These are phyloP conservation scores for Annulohypoxylon maeteangense DNA, from an alignment of 495 filamentous ascomycete genomes.

Conservation along the genomic window DNA sequence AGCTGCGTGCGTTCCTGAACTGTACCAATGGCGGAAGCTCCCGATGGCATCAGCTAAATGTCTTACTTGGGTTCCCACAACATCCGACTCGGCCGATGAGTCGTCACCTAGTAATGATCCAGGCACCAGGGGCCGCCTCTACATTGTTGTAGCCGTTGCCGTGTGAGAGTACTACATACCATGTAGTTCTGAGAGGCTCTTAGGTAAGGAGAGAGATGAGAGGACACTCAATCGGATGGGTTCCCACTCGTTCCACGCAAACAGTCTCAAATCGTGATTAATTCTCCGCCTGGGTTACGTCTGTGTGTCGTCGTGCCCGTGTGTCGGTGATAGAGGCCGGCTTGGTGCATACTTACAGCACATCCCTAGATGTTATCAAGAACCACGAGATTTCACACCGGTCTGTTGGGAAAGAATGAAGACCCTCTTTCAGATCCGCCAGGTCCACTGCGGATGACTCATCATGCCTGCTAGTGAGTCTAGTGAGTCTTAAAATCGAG, in stretches of 20 bases:
- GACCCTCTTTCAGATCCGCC: conserved; percentile 27
- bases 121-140: conserved; percentile 22
- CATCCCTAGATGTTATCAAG: conserved; percentile 5
- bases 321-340: conserved; percentile 23
- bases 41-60: conserved; percentile 38
- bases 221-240: conserved; percentile 36
- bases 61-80: conserved; percentile 35
- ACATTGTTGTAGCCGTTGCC: conserved; percentile 39
- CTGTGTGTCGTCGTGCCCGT: conserved; percentile 28
- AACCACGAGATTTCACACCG: conserved; percentile 9
- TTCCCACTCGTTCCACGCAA: conserved; percentile 40
- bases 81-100: conserved; percentile 40
- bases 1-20: conserved; percentile 29
- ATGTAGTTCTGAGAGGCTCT: conserved; percentile 23
- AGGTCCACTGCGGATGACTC: conserved; percentile 34
- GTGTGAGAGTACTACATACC: conserved; percentile 33
- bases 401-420: conserved; percentile 7
- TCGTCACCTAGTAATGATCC: conserved; percentile 29
- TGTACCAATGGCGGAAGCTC: conserved; percentile 47
- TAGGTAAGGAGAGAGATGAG: conserved; percentile 24
- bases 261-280: conserved; percentile 45
- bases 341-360: conserved; percentile 7
- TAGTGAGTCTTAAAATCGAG: conserved; percentile 34
- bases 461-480: conserved; percentile 23
- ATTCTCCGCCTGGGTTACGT: conserved; percentile 37